Evolutionary conservation across 2,329 filamentous ascomycete species (phyloP).

Genomic region (Verticillium zaregamsianum): DNA sequence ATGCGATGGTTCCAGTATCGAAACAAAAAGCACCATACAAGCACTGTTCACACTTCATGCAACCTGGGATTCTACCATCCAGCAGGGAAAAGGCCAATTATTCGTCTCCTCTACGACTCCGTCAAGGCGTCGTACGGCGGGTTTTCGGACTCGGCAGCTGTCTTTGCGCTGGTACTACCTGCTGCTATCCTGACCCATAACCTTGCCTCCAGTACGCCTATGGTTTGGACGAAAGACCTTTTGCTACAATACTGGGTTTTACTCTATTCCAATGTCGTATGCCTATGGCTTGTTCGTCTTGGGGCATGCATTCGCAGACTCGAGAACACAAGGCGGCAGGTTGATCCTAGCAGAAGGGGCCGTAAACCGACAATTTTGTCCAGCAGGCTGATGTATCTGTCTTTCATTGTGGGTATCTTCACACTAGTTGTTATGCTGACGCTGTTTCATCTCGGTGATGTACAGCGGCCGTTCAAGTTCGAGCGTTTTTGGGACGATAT

Average conservation of each 20-base stretch:
- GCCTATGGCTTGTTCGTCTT: neutral
- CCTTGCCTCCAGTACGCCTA: neutral
- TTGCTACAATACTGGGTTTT: neutral
- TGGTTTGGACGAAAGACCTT: neutral
- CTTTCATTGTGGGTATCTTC: neutral
- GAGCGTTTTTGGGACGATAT: neutral
- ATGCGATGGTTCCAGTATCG: neutral
- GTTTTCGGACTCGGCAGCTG: neutral
- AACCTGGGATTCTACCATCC: neutral
- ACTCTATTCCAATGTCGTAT: neutral
- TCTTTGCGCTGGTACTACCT: neutral
- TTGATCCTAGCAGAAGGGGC: neutral
- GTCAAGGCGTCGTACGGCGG: neutral
- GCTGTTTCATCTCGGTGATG: neutral
- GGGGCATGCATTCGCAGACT: neutral
- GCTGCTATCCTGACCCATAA: neutral
- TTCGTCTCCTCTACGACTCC: neutral
- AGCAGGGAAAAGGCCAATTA: neutral
- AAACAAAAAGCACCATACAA: neutral
- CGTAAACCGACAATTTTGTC: neutral
- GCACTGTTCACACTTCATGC: neutral
- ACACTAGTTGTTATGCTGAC: neutral
- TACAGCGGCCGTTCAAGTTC: neutral
- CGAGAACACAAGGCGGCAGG: neutral
- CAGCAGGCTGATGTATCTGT: neutral